A percentile compares a stretch with the other conserved stretches of the same genome.
phyloP scores from a whole-genome alignment of 2,329 filamentous ascomycete genomes.

The Fusarium tanahbumbuense region DNA sequence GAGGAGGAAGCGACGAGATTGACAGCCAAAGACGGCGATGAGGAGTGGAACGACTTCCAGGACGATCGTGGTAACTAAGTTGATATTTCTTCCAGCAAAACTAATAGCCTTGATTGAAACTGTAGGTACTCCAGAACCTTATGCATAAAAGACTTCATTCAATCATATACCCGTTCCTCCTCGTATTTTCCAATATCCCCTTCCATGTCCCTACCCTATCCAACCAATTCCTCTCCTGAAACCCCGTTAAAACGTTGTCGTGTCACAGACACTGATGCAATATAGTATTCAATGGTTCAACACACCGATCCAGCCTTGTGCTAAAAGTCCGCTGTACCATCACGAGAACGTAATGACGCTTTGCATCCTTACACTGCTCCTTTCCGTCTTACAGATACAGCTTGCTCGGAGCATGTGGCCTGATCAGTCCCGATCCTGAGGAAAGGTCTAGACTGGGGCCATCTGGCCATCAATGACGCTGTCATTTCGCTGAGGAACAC shows the following conservation, averaged over 20 bases:
- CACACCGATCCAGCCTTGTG: constrained; percentile 25
- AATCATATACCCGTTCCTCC: constrained; percentile 8
- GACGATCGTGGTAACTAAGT: constrained; percentile 15
- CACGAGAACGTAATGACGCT: constrained; percentile 8
- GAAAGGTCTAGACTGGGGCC: constrained; percentile 9
- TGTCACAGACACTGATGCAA: constrained; percentile 32
- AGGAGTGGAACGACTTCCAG: constrained; percentile 23
- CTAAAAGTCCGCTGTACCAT: constrained; percentile 13
- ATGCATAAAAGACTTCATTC: constrained; percentile 17
- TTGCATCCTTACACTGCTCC: constrained; percentile 12
- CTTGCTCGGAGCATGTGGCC: constrained; percentile 5
- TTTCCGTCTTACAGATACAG: constrained; percentile 19
- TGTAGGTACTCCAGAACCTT: constrained; percentile 12
- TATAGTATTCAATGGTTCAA: constrained; percentile 15
- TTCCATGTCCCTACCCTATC: not conserved
- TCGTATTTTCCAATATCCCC: constrained; percentile 1
- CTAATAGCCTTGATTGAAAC: constrained; percentile 11
- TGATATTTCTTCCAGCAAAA: not conserved
- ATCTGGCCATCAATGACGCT: constrained; percentile 41
- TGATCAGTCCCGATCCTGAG: not conserved
- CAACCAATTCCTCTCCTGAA: not conserved
- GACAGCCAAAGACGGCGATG: constrained; percentile 14
- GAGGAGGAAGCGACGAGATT: constrained; percentile 23
- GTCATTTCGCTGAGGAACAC: constrained; percentile 33
- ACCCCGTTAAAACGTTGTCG: constrained; percentile 1